Evolutionary conservation across 768 basidiomycete species (phyloP).

Genomic region (Tremella mesenterica): DNA sequence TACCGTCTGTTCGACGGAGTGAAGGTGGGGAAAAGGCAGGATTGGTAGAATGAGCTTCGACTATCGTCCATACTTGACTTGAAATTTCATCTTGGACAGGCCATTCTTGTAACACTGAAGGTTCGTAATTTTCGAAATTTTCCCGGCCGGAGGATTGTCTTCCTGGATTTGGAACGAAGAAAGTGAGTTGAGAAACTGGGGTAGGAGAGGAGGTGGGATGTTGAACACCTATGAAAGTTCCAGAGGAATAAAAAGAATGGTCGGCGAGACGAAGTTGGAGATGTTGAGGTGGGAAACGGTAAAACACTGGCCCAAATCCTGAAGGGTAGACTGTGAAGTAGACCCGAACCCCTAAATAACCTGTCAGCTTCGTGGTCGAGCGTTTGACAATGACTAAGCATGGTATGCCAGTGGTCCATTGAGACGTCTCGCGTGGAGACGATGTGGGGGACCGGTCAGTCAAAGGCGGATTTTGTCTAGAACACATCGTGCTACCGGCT

Average conservation of each 20-base stretch:
- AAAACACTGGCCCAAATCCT: conserved; percentile 10
- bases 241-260: conserved; percentile 45
- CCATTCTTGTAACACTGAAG: conserved; percentile 22
- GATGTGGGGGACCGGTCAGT: too few species aligned
- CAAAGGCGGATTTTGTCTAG: too few species aligned
- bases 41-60: conserved; percentile 18
- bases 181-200: conserved; percentile 17
- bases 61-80: conserved; percentile 31
- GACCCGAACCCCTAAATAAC: conserved; percentile 63
- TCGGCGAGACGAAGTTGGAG: conserved; percentile 60
- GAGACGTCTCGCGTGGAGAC: too few species aligned
- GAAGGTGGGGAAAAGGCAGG: conserved; percentile 12
- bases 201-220: conserved; percentile 15
- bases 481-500: too few species aligned
- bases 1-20: conserved; percentile 5
- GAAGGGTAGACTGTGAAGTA: conserved; percentile 54
- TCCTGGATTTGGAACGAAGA: conserved; percentile 22
- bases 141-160: conserved; percentile 24
- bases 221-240: conserved; percentile 29
- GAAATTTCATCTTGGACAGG: conserved; percentile 15
- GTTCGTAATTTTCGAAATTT: conserved; percentile 22
- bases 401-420: too few species aligned
- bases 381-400: too few species aligned
- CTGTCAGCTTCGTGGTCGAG: conserved; percentile 11
- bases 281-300: conserved; percentile 35